These are phyloP conservation scores for Trichoderma koningiopsis DNA, from an alignment of 2,329 filamentous ascomycete species.

Conservation along the genomic window DNA sequence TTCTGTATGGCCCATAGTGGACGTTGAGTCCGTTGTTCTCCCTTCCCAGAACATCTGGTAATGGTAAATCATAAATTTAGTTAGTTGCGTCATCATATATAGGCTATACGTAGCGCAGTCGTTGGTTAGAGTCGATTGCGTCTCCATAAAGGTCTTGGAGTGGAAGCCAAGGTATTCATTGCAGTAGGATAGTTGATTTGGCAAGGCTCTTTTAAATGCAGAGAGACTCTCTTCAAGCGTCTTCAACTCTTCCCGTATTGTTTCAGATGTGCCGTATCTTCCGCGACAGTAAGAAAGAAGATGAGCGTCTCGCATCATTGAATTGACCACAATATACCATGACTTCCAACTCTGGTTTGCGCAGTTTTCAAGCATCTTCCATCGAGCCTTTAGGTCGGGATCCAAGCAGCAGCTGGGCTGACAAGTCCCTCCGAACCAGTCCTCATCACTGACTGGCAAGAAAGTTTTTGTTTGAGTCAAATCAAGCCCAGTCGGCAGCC, in stretches of 20 bases:
- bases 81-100: not conserved
- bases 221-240: not conserved
- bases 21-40: not conserved
- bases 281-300: not conserved
- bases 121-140: not conserved
- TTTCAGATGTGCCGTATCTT: not conserved
- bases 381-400: not conserved
- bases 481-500: not conserved
- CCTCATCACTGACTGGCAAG: not conserved
- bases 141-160: not conserved
- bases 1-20: not conserved
- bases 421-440: not conserved
- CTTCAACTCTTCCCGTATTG: not conserved
- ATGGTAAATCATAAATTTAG: not conserved
- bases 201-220: not conserved
- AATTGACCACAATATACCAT: not conserved
- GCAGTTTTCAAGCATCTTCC: not conserved
- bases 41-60: not conserved
- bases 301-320: not conserved
- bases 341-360: not conserved
- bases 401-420: not conserved
- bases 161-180: not conserved
- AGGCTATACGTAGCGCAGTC: not conserved
- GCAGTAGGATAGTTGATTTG: not conserved
- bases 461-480: not conserved